These are phyloP conservation scores for Fusarium xyrophilum DNA, from an alignment of 2,329 filamentous ascomycete genomes.

Conservation along the genomic window DNA sequence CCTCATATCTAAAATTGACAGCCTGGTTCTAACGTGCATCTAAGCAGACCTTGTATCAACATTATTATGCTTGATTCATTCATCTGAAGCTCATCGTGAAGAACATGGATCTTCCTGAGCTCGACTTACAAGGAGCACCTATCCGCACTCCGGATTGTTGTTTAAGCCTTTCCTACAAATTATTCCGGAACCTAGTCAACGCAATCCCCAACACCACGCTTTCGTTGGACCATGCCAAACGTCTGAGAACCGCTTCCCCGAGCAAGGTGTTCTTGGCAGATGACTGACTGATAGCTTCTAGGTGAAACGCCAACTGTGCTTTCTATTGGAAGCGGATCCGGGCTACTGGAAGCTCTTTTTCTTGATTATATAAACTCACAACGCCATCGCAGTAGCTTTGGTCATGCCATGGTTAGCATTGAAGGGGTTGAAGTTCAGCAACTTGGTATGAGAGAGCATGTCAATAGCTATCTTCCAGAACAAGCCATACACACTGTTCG, in stretches of 20 bases:
- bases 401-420: slow-evolving; percentile 17
- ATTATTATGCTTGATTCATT: too few species aligned
- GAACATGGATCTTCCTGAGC: slow-evolving; percentile 26
- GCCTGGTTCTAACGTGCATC: not conserved
- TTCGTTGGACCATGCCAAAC: not conserved
- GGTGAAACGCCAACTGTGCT: slow-evolving; percentile 28
- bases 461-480: slow-evolving; percentile 42
- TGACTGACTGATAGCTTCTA: not conserved
- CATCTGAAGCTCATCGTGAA: not conserved
- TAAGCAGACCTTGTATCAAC: not conserved
- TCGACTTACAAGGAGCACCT: slow-evolving; percentile 18
- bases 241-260: too few species aligned
- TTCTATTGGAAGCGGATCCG: slow-evolving; percentile 44
- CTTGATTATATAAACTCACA: slow-evolving; percentile 15
- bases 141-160: slow-evolving; percentile 43
- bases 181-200: slow-evolving; percentile 31
- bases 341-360: slow-evolving; percentile 41
- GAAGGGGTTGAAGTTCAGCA: slow-evolving; percentile 43
- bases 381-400: not conserved
- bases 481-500: slow-evolving; percentile 40
- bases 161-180: slow-evolving; percentile 39
- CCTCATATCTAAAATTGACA: not conserved
- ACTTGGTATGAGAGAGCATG: not conserved
- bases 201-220: slow-evolving; percentile 1
- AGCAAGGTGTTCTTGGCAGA: not conserved